Percentiles rank a stretch among this genome's conserved stretches.
Evolutionary conservation across 139 green algal genomes (phyloP).

Genomic region (Chlamydomonas sp.): DNA sequence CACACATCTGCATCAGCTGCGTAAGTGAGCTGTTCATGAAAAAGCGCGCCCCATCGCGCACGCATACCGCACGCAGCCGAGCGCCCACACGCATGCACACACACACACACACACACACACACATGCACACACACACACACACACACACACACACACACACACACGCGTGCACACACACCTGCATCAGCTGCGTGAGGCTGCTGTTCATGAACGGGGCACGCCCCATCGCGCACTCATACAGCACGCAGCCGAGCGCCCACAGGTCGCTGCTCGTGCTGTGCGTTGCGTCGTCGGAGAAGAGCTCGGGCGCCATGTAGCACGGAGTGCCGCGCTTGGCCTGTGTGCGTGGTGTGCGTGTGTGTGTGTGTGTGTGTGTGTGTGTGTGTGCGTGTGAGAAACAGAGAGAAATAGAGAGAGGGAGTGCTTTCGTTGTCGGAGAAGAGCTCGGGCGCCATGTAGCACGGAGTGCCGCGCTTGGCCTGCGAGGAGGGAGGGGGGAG

Average conservation of each 20-base stretch:
- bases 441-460: slow-evolving; percentile 94
- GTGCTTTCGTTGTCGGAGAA: slow-evolving; percentile 71
- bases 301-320: slow-evolving; percentile 91
- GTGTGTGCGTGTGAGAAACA: too few species aligned
- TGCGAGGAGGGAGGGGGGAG: too few species aligned
- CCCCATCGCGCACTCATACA: slow-evolving; percentile 86
- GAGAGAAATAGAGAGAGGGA: too few species aligned
- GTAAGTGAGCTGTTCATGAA: slow-evolving; percentile 75
- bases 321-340: slow-evolving; percentile 78
- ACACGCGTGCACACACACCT: too few species aligned
- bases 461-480: slow-evolving; percentile 74
- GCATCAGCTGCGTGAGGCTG: slow-evolving; percentile 69
- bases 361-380: too few species aligned
- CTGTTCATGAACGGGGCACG: slow-evolving; percentile 75
- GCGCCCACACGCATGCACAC: slow-evolving; percentile 83
- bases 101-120: too few species aligned
- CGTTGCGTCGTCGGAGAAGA: slow-evolving; percentile 73
- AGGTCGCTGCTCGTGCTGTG: slow-evolving; percentile 82
- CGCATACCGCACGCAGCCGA: slow-evolving; percentile 93
- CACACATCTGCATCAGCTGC: slow-evolving; percentile 71
- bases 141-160: too few species aligned
- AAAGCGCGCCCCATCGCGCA: slow-evolving; percentile 69
- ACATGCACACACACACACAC: too few species aligned
- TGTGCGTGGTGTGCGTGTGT: too few species aligned
- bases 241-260: slow-evolving; percentile 86